Evolutionary conservation across 306 rosid species (phyloP).

Genomic region (Potentilla sterilis): DNA sequence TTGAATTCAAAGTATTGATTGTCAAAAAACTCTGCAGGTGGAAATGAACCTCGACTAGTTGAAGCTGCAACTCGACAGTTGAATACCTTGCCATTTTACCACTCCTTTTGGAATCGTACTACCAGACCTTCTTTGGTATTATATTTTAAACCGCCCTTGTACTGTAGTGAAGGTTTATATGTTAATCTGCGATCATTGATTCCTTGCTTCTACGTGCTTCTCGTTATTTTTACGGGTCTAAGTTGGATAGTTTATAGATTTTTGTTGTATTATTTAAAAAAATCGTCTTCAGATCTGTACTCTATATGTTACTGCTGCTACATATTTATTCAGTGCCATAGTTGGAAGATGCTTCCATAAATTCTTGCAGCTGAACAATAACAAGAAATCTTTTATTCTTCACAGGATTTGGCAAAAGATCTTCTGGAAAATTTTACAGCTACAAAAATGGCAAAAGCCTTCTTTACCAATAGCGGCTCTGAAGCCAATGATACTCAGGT

Average conservation of each 20-base stretch:
- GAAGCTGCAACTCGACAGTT: slow-evolving; percentile 81
- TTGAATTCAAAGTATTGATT: not conserved
- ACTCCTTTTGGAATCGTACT: slow-evolving; percentile 98
- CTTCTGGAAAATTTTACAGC: slow-evolving; percentile 75
- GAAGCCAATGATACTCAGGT: slow-evolving; percentile 99
- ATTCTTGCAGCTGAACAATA: slow-evolving; percentile 19
- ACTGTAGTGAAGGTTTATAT: not conserved
- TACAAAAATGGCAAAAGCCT: slow-evolving; percentile 79
- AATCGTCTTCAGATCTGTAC: not conserved
- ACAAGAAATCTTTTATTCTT: slow-evolving; percentile 14
- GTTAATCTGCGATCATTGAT: not conserved
- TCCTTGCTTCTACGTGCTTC: not conserved
- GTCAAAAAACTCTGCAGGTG: slow-evolving; percentile 52
- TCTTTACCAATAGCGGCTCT: slow-evolving; percentile 89
- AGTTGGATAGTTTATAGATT: slow-evolving; percentile 5
- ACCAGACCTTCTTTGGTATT: slow-evolving; percentile 90
- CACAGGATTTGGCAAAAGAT: slow-evolving; percentile 86
- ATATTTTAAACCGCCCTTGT: slow-evolving; percentile 15
- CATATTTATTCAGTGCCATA: not conserved
- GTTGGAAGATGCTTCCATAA: not conserved
- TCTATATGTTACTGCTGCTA: not conserved
- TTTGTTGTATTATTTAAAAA: not conserved
- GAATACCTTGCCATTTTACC: slow-evolving; percentile 92
- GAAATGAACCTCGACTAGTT: slow-evolving; percentile 80
- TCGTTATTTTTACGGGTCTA: not conserved